Evolutionary conservation across 805 yeast genomes (phyloP).

Genomic region (Nakazawaea wyomingensis): DNA sequence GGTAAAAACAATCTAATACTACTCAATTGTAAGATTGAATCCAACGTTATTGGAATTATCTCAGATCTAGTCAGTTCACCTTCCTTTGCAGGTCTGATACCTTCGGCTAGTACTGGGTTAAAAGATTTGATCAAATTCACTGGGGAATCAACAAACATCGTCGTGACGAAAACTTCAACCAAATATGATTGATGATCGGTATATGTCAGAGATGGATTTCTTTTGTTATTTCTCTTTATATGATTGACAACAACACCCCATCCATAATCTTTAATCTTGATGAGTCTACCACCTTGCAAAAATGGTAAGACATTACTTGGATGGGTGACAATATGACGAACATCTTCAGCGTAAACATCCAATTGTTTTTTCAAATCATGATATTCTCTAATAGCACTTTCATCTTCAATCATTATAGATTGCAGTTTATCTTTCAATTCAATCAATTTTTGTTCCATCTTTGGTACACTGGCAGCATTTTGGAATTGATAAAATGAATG

Average conservation of each 20-base stretch:
- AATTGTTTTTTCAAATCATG: constrained; percentile 76
- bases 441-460: constrained; percentile 62
- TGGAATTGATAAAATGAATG: constrained; percentile 94
- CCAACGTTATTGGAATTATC: constrained; percentile 79
- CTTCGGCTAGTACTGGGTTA: constrained; percentile 77
- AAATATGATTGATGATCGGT: constrained; percentile 88
- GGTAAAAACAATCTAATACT: constrained; percentile 81
- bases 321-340: constrained; percentile 78
- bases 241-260: constrained; percentile 90
- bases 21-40: constrained; percentile 69
- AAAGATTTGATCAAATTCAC: constrained; percentile 70
- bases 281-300: constrained; percentile 82
- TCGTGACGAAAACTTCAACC: constrained; percentile 75
- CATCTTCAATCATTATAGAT: constrained; percentile 62
- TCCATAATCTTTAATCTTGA: constrained; percentile 80
- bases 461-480: constrained; percentile 85
- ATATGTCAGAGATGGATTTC: constrained; percentile 50
- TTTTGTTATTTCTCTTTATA: constrained; percentile 62
- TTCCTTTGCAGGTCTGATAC: constrained; percentile 75
- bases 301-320: constrained; percentile 84
- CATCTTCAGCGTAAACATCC: constrained; percentile 65
- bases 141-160: constrained; percentile 82
- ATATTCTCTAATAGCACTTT: constrained; percentile 68
- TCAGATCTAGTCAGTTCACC: constrained; percentile 73
- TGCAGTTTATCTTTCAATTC: constrained; percentile 46